A percentile compares a stretch with the other conserved stretches of the same genome.
These are phyloP conservation scores for Abelmoschus esculentus DNA, from an alignment of 345 rosid species.

Conservation along the genomic window DNA sequence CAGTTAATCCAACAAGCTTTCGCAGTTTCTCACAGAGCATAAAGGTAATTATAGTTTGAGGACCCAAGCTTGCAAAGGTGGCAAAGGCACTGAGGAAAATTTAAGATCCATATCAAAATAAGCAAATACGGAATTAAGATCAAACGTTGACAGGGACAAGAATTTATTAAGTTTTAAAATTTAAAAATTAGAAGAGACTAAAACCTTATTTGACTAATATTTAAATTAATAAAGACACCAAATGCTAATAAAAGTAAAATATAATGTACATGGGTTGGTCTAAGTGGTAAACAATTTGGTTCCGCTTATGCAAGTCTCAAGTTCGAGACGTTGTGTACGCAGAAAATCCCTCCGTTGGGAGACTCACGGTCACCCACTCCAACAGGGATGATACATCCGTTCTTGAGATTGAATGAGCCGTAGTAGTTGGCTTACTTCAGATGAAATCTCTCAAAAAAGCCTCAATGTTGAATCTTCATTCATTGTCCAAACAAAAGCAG, in stretches of 20 bases:
- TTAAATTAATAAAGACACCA: no score
- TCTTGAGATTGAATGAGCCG: slow-evolving; percentile 6
- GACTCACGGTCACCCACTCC: no score
- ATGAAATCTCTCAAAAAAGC: slow-evolving; percentile 23
- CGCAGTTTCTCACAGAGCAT: slow-evolving; percentile 71
- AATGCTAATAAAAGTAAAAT: no score
- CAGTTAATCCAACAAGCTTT: slow-evolving; percentile 62
- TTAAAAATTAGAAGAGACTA: no score
- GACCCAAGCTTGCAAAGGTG: slow-evolving; percentile 74
- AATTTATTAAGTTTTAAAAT: not conserved
- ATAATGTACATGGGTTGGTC: no score
- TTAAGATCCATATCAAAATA: slow-evolving; percentile 12
- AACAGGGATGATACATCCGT: not conserved
- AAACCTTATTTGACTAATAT: no score
- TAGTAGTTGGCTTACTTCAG: not conserved
- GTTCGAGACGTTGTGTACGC: no score
- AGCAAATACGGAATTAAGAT: no score
- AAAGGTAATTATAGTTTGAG: slow-evolving; percentile 74
- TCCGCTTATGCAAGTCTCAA: no score
- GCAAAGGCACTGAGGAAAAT: slow-evolving; percentile 55
- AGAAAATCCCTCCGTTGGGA: no score
- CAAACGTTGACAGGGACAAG: not conserved
- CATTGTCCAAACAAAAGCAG: no score
- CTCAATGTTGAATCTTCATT: slow-evolving; percentile 42
- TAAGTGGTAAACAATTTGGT: no score